Evolutionary conservation across 2,329 filamentous ascomycete genomes (phyloP).

Genomic region (Claviceps arundinis): DNA sequence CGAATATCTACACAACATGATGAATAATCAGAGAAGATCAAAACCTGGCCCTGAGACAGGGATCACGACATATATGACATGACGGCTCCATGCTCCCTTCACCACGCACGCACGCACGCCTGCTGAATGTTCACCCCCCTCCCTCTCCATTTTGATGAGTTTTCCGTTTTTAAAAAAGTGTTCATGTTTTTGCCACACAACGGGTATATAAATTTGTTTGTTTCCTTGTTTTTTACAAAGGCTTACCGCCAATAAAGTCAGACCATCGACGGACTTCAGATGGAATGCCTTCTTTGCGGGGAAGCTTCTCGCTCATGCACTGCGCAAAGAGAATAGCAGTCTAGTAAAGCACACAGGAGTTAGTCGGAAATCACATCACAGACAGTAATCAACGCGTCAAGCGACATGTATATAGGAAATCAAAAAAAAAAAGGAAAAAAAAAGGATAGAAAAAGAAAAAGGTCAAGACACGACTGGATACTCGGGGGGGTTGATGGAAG

Average conservation of each 20-base stretch:
- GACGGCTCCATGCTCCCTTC: too few relatives aligned
- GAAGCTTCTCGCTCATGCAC: constrained; percentile 95
- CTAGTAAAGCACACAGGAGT: constrained; percentile 29
- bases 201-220: background rate
- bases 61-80: too few relatives aligned
- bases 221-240: constrained; percentile 33
- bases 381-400: background rate
- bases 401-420: background rate
- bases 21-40: background rate
- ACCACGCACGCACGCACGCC: too few relatives aligned
- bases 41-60: too few relatives aligned
- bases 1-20: constrained; percentile 10
- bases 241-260: constrained; percentile 83
- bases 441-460: too few relatives aligned
- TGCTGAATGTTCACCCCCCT: too few relatives aligned
- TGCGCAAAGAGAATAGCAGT: constrained; percentile 91
- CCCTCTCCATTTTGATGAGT: constrained; percentile 21
- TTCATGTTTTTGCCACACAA: background rate
- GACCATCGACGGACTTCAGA: constrained; percentile 88
- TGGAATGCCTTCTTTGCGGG: constrained; percentile 76
- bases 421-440: background rate
- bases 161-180: background rate
- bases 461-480: too few relatives aligned
- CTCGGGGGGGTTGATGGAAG: too few relatives aligned
- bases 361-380: background rate